These are phyloP conservation scores for Leucocoprinus sp. DNA, from an alignment of 768 basidiomycete genomes.

Conservation along the genomic window DNA sequence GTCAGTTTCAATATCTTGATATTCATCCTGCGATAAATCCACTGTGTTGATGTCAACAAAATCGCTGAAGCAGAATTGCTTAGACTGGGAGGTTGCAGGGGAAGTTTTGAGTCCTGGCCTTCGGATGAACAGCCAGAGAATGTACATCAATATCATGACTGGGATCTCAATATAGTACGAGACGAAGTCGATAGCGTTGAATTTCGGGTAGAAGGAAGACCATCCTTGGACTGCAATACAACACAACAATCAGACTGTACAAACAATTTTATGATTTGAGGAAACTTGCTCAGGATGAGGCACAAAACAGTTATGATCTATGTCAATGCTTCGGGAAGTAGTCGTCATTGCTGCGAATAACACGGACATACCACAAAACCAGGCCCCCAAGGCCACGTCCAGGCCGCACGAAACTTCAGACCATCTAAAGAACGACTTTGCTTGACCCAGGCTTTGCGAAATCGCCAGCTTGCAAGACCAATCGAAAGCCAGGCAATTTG, in stretches of 20 bases:
- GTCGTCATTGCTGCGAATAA: not conserved
- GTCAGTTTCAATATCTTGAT: constrained; percentile 38
- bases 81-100: constrained; percentile 11
- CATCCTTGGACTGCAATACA: constrained; percentile 70
- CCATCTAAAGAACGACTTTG: constrained; percentile 65
- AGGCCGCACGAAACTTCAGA: constrained; percentile 64
- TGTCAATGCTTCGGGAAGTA: not conserved
- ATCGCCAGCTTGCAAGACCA: constrained; percentile 75
- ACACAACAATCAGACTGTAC: not conserved
- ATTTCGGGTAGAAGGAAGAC: constrained; percentile 68
- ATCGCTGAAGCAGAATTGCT: constrained; percentile 33
- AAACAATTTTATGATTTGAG: not conserved
- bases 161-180: constrained; percentile 79
- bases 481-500: constrained; percentile 91
- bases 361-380: constrained; percentile 56
- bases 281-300: constrained; percentile 54
- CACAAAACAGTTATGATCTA: constrained; percentile 44
- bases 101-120: constrained; percentile 6
- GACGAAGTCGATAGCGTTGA: constrained; percentile 59
- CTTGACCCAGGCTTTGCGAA: constrained; percentile 67
- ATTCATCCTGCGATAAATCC: constrained; percentile 54
- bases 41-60: constrained; percentile 54
- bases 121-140: constrained; percentile 12
- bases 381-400: constrained; percentile 85
- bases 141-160: constrained; percentile 53